Evolutionary conservation across 2,329 filamentous ascomycete genomes (phyloP).

Genomic region (Epichloe hybrida): DNA sequence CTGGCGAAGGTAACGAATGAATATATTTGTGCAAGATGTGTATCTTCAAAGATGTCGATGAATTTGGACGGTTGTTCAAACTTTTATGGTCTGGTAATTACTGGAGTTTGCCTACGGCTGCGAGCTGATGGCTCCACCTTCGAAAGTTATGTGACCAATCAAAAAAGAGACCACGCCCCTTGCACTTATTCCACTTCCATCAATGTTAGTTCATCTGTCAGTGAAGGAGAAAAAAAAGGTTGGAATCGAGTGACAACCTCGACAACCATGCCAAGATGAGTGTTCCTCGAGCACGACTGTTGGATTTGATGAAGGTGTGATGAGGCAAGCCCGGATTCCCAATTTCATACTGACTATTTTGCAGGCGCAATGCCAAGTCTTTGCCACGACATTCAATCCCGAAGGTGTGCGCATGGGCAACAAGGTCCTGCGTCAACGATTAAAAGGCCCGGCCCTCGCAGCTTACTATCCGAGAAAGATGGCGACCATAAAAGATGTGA

Average conservation of each 20-base stretch:
- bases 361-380: conserved; percentile 82
- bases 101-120: background rate
- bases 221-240: background rate
- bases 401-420: conserved; percentile 70
- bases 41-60: too few relatives aligned
- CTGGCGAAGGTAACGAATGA: too few relatives aligned
- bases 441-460: conserved; percentile 69
- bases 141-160: conserved; percentile 4
- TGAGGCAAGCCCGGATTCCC: background rate
- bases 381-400: conserved; percentile 84
- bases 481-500: conserved; percentile 59
- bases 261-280: conserved; percentile 37
- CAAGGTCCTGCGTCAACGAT: conserved; percentile 78
- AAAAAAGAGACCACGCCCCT: background rate
- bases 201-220: too few relatives aligned
- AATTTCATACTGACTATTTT: conserved; percentile 10
- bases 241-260: conserved; percentile 10
- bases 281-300: conserved; percentile 45
- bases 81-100: background rate
- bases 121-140: background rate
- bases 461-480: conserved; percentile 78
- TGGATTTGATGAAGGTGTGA: conserved; percentile 70
- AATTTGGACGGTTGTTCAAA: background rate
- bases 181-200: background rate
- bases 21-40: too few relatives aligned